Evolutionary conservation across 129 eudicot species (phyloP).

Genomic region (Helianthus tuberosus): DNA sequence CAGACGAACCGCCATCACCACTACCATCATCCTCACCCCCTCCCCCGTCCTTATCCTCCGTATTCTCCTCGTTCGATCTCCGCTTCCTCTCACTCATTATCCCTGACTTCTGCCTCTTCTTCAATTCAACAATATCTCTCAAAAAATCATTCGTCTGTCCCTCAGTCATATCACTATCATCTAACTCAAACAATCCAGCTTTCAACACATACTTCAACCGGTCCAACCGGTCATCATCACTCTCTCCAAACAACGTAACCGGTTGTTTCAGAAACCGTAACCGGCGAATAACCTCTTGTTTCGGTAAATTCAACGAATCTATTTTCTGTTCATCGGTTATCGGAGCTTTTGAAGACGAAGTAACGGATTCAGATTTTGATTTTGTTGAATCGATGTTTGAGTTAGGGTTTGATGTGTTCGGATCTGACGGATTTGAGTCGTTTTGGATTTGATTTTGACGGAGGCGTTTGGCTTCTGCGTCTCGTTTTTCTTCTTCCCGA

Average conservation of each 20-base stretch:
- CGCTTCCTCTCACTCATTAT: conserved; percentile 77
- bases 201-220: conserved; percentile 79
- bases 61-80: conserved; percentile 59
- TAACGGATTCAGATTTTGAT: conserved; percentile 52
- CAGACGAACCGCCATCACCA: conserved; percentile 69
- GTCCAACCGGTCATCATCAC: conserved; percentile 69
- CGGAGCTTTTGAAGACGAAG: conserved; percentile 50
- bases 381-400: conserved; percentile 43
- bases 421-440: conserved; percentile 19
- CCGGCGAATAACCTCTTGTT: conserved; percentile 83
- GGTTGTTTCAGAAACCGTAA: conserved; percentile 86
- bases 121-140: conserved; percentile 81
- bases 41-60: conserved; percentile 83
- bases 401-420: conserved; percentile 45
- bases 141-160: conserved; percentile 96
- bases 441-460: conserved; percentile 46
- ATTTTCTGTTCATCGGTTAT: conserved; percentile 68
- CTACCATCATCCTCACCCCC: conserved; percentile 81
- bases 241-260: conserved; percentile 81
- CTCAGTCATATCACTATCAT: conserved; percentile 93
- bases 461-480: conserved; percentile 67
- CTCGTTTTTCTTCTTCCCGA: conserved; percentile 78
- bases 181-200: conserved; percentile 81
- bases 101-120: conserved; percentile 87
- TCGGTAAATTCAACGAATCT: conserved; percentile 64